phyloP scores from a whole-genome alignment of 139 green algal genomes.

The Tetraselmis striata region DNA sequence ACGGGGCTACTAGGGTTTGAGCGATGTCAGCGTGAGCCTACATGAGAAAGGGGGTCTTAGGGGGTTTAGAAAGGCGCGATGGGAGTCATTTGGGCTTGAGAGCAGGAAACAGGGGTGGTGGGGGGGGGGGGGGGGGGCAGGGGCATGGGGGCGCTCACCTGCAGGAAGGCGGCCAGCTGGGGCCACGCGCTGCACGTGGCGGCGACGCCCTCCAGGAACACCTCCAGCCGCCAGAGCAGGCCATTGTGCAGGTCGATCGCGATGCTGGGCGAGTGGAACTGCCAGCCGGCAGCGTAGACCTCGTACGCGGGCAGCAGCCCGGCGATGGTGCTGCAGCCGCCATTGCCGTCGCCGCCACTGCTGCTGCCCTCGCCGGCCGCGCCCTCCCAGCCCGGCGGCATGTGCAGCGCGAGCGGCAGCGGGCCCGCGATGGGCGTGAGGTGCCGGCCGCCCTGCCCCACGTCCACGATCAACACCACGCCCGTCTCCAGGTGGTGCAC shows the following conservation, averaged over 20 bases:
- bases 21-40: no score
- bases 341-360: no score
- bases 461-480: slow-evolving; percentile 6
- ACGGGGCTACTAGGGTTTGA: no score
- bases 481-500: slow-evolving; percentile 1
- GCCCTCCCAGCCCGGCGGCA: background rate
- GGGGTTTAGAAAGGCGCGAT: no score
- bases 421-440: background rate
- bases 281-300: slow-evolving; percentile 19
- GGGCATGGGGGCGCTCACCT: no score
- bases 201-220: background rate
- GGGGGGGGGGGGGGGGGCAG: no score
- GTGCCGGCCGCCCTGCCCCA: background rate
- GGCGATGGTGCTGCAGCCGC: background rate
- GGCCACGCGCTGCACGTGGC: background rate
- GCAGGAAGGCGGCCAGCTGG: background rate
- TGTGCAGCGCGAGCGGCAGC: slow-evolving; percentile 1
- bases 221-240: background rate
- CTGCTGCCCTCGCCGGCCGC: no score
- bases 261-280: background rate
- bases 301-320: slow-evolving; percentile 20
- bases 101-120: no score
- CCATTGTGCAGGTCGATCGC: background rate
- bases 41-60: no score
- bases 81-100: no score